Percentiles rank a stretch among this genome's conserved stretches.
phyloP scores from a whole-genome alignment of 208 protist genomes.

The Trypanosoma caninum region DNA sequence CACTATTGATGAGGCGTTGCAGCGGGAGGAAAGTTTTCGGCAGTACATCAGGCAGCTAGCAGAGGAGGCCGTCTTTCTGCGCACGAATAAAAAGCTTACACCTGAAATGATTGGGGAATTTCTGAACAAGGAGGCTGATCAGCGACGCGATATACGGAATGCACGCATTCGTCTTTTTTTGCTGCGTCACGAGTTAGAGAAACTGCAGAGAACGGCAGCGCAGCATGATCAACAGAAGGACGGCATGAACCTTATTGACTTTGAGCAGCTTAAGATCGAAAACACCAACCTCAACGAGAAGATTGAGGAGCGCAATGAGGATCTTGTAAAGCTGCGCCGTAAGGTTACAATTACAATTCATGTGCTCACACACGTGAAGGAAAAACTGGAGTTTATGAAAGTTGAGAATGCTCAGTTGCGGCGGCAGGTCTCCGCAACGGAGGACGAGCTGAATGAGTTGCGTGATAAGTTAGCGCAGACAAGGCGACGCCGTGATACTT shows the following conservation, averaged over 20 bases:
- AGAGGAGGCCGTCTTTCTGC: constrained; percentile 50
- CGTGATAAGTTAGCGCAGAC: constrained; percentile 89
- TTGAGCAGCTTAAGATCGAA: constrained; percentile 99
- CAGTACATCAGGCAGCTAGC: constrained; percentile 67
- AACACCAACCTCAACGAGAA: constrained; percentile 98
- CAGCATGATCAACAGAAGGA: constrained; percentile 71
- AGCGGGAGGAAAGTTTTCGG: constrained; percentile 73
- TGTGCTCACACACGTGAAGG: constrained; percentile 97
- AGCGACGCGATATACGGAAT: constrained; percentile 73
- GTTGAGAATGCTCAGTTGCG: constrained; percentile 88
- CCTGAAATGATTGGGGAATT: constrained; percentile 64
- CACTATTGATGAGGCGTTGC: constrained; percentile 53
- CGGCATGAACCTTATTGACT: constrained; percentile 98
- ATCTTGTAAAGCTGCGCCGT: constrained; percentile 94
- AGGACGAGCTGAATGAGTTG: constrained; percentile 79
- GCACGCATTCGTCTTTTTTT: constrained; percentile 91
- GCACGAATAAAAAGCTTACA: constrained; percentile 73
- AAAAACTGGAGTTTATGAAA: constrained; percentile 97
- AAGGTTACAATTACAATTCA: constrained; percentile 97
- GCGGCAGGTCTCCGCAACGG: constrained; percentile 84
- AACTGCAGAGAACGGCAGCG: constrained; percentile 48
- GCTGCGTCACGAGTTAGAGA: constrained; percentile 73
- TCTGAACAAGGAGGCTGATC: constrained; percentile 60
- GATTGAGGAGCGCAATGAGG: constrained; percentile 98
- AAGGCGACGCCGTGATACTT: constrained; percentile 90